phyloP scores from a whole-genome alignment of 2,329 filamentous ascomycete species.

The Dactylellina leptospora region DNA sequence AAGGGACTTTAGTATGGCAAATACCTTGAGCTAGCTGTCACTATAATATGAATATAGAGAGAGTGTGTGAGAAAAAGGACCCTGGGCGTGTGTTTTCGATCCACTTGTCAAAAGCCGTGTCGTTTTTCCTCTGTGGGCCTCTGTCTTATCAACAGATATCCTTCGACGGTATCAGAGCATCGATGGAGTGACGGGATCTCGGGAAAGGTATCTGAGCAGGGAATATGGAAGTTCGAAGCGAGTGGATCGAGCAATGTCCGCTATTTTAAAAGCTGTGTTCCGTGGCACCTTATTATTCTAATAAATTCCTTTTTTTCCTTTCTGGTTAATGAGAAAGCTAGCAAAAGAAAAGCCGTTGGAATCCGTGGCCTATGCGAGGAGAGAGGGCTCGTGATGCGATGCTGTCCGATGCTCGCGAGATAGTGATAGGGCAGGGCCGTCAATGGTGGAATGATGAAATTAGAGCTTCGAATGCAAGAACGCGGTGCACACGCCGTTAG shows the following conservation, averaged over 20 bases:
- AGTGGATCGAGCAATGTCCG: conserved; percentile 24
- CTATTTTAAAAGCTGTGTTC: background rate
- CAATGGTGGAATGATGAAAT: conserved; percentile 20
- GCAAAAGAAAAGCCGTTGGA: conserved; percentile 1
- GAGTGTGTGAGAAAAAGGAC: conserved; percentile 14
- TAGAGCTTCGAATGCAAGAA: conserved; percentile 15
- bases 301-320: conserved; percentile 5
- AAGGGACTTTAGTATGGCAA: conserved; percentile 26
- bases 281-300: background rate
- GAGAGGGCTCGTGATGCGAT: conserved; percentile 25
- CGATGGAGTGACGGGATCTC: conserved; percentile 33
- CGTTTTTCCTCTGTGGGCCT: conserved; percentile 14
- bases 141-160: conserved; percentile 42
- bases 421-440: conserved; percentile 12
- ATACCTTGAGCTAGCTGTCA: conserved; percentile 47
- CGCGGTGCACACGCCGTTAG: conserved; percentile 18
- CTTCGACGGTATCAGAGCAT: conserved; percentile 36
- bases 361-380: background rate
- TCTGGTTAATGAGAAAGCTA: background rate
- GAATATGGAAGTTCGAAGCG: conserved; percentile 34
- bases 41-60: conserved; percentile 11
- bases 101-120: conserved; percentile 20
- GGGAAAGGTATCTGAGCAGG: conserved; percentile 20
- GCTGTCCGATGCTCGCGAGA: conserved; percentile 42
- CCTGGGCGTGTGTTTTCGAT: conserved; percentile 25